These are phyloP conservation scores for Singerocomus rubriflavus DNA, from an alignment of 1,284 basidiomycete genomes.

Conservation along the genomic window DNA sequence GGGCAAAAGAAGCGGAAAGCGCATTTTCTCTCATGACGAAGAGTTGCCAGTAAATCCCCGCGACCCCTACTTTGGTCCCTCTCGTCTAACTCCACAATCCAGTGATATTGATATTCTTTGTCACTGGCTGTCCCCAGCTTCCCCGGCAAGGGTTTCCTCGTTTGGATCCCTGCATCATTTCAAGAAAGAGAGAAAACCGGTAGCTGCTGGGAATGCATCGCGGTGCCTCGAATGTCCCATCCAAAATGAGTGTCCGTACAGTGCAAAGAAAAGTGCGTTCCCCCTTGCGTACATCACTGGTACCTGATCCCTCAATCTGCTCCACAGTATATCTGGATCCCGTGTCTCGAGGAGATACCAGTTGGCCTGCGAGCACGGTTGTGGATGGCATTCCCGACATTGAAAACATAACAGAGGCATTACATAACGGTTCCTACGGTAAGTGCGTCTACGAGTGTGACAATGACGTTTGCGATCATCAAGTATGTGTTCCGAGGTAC, in stretches of 20 bases:
- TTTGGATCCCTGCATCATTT: constrained; percentile 85
- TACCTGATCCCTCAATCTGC: constrained; percentile 4
- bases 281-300: constrained; percentile 5
- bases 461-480: constrained; percentile 81
- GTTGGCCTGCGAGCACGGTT: constrained; percentile 65
- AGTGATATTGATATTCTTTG: constrained; percentile 84
- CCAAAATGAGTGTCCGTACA: constrained; percentile 75
- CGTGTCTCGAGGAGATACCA: constrained; percentile 49
- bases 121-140: constrained; percentile 66
- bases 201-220: constrained; percentile 58
- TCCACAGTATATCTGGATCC: constrained; percentile 67
- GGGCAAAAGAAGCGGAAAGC: constrained; percentile 65
- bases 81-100: constrained; percentile 7
- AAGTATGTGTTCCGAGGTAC: constrained; percentile 33
- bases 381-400: constrained; percentile 78
- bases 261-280: constrained; percentile 73
- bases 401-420: constrained; percentile 68
- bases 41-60: constrained; percentile 69
- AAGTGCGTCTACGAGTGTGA: constrained; percentile 78
- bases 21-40: constrained; percentile 86
- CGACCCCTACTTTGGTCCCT: neutral
- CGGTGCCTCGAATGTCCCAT: constrained; percentile 73
- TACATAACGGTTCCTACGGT: constrained; percentile 71
- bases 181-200: constrained; percentile 67
- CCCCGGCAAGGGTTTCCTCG: constrained; percentile 68